A percentile compares a stretch with the other conserved stretches of the same genome.
Conservation (phyloP, 1,139 yeast genomes). For the Candida labiduridarum region DNA sequence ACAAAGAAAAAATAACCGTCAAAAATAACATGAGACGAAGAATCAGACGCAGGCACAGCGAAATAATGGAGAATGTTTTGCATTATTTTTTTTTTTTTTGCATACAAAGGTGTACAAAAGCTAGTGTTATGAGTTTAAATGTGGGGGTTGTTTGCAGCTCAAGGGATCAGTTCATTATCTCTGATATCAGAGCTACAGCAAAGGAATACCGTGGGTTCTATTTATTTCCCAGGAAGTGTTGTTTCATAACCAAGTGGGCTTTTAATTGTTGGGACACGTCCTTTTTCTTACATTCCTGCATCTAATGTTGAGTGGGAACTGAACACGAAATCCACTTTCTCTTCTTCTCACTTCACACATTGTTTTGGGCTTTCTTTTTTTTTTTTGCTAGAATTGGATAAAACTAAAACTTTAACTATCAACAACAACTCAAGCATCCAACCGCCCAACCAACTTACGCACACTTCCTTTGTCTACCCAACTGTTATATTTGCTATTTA, state of each 20-base stretch:
- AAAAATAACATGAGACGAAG: background rate
- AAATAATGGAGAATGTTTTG: background rate
- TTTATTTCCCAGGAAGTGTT: background rate
- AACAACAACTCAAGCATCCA: too few relatives aligned
- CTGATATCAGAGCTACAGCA: too few relatives aligned
- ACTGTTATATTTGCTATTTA: background rate
- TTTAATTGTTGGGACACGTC: background rate
- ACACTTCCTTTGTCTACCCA: too few relatives aligned
- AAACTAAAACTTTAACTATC: too few relatives aligned
- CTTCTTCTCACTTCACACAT: background rate
- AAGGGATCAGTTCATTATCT: too few relatives aligned
- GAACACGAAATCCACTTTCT: conserved; percentile 2
- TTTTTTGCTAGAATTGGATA: background rate
- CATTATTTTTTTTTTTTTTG: background rate
- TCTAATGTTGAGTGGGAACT: background rate
- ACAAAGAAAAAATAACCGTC: background rate
- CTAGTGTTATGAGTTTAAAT: too few relatives aligned
- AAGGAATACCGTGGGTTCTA: too few relatives aligned
- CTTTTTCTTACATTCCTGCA: background rate
- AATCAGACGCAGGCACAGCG: background rate
- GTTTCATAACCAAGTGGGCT: too few relatives aligned
- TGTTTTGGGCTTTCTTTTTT: background rate
- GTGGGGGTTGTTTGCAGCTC: too few relatives aligned
- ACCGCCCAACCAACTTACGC: too few relatives aligned
- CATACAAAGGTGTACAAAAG: too few relatives aligned